A percentile compares a stretch with the other conserved stretches of the same genome.
Evolutionary conservation across 306 rosid genomes (phyloP).

Genomic region (Dalbergia cultrata): DNA sequence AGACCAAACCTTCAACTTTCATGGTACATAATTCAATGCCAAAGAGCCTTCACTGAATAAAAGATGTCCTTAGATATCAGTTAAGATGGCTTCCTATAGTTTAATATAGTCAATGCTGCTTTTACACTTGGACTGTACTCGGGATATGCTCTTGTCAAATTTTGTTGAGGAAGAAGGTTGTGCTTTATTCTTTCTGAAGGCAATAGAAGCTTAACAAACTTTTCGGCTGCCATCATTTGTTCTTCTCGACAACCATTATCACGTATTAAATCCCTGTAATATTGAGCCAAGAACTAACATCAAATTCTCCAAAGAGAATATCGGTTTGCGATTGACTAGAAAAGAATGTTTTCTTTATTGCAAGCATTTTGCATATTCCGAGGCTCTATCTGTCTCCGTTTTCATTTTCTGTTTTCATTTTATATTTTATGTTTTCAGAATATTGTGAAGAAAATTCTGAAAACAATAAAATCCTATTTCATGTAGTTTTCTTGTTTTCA

Average conservation of each 20-base stretch:
- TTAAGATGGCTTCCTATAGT: conserved; percentile 51
- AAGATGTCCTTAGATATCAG: conserved; percentile 7
- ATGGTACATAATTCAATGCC: background rate
- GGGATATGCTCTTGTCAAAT: conserved; percentile 40
- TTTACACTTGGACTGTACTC: conserved; percentile 65
- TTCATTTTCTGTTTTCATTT: no score
- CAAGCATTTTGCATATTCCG: conserved; percentile 16
- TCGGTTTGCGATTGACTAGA: background rate
- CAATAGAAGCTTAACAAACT: conserved; percentile 66
- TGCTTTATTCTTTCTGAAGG: conserved; percentile 55
- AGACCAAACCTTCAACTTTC: no score
- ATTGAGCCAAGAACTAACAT: conserved; percentile 24
- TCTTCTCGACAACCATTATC: conserved; percentile 44
- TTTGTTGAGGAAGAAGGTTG: conserved; percentile 34
- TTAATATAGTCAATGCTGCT: conserved; percentile 78
- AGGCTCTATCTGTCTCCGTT: no score
- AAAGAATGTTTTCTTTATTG: background rate
- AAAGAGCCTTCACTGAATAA: background rate
- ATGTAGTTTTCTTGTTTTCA: no score
- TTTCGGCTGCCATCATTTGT: conserved; percentile 73
- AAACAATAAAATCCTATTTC: no score
- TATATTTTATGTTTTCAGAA: no score
- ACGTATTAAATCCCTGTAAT: conserved; percentile 54
- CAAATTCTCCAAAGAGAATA: conserved; percentile 1
- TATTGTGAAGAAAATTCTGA: no score